phyloP scores from a whole-genome alignment of 495 filamentous ascomycete species.

The Talaromyces borbonicus region DNA sequence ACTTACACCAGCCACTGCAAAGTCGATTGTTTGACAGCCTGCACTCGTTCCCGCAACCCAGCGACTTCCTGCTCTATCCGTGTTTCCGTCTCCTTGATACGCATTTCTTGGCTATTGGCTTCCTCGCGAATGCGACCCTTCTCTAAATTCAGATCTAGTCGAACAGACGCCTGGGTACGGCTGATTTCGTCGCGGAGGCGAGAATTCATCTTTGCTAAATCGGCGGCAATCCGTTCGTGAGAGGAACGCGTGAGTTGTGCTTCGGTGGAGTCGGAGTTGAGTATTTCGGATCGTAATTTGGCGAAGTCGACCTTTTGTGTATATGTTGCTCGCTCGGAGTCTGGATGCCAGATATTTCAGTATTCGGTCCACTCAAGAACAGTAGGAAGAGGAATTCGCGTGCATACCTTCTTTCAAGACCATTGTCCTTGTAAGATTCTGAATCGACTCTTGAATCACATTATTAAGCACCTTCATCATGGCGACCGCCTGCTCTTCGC shows the following conservation, averaged over 20 bases:
- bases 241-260: constrained; percentile 75
- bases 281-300: constrained; percentile 91
- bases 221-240: constrained; percentile 87
- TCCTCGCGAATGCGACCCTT: constrained; percentile 97
- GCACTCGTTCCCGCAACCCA: constrained; percentile 77
- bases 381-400: not conserved
- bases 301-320: constrained; percentile 99
- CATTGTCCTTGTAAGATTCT: constrained; percentile 97
- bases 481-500: constrained; percentile 86
- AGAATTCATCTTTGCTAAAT: constrained; percentile 84
- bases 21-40: constrained; percentile 95
- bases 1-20: constrained; percentile 89
- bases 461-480: constrained; percentile 97
- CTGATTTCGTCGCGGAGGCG: constrained; percentile 88
- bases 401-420: constrained; percentile 74
- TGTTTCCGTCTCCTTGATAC: constrained; percentile 97
- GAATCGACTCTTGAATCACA: constrained; percentile 96
- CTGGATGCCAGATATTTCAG: constrained; percentile 17
- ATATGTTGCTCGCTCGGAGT: constrained; percentile 65
- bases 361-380: not conserved
- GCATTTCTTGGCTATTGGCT: constrained; percentile 92
- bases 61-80: constrained; percentile 98
- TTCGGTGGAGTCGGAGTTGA: constrained; percentile 84
- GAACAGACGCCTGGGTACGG: constrained; percentile 82
- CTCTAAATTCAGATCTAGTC: constrained; percentile 89